These are phyloP conservation scores for Isoetes taiwanensis DNA, from an alignment of 75 land plant genomes.

Conservation along the genomic window DNA sequence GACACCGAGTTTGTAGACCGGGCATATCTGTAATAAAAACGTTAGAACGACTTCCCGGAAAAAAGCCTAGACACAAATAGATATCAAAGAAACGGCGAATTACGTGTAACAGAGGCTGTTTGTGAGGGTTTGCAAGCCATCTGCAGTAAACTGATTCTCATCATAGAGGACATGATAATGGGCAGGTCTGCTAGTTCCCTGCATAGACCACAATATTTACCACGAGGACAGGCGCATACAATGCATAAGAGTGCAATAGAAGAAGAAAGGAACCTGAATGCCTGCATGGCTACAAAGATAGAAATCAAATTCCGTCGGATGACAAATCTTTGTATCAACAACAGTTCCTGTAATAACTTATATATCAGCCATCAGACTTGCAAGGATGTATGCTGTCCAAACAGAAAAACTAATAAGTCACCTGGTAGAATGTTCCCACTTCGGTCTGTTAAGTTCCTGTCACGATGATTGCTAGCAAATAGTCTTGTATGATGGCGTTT, in stretches of 20 bases:
- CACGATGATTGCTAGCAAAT: slow-evolving; percentile 9
- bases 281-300: slow-evolving; percentile 72
- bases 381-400: neutral
- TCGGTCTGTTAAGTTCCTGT: too few species aligned
- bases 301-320: slow-evolving; percentile 72
- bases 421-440: slow-evolving; percentile 67
- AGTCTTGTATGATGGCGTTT: slow-evolving; percentile 40
- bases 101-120: slow-evolving; percentile 49
- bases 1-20: slow-evolving; percentile 65
- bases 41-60: neutral
- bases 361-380: neutral
- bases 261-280: too few species aligned
- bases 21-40: slow-evolving; percentile 34
- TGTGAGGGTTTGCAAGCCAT: slow-evolving; percentile 43
- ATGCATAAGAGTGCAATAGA: too few species aligned
- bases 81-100: too few species aligned
- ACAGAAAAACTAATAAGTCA: slow-evolving; percentile 4
- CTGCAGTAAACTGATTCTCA: slow-evolving; percentile 42
- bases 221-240: too few species aligned
- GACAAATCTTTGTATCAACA: slow-evolving; percentile 54
- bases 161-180: slow-evolving; percentile 57
- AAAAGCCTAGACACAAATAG: too few species aligned
- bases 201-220: too few species aligned
- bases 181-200: slow-evolving; percentile 62
- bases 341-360: slow-evolving; percentile 52